Conservation (phyloP, 176 grass and related monocot genomes). For the Triticum dicoccoides region DNA sequence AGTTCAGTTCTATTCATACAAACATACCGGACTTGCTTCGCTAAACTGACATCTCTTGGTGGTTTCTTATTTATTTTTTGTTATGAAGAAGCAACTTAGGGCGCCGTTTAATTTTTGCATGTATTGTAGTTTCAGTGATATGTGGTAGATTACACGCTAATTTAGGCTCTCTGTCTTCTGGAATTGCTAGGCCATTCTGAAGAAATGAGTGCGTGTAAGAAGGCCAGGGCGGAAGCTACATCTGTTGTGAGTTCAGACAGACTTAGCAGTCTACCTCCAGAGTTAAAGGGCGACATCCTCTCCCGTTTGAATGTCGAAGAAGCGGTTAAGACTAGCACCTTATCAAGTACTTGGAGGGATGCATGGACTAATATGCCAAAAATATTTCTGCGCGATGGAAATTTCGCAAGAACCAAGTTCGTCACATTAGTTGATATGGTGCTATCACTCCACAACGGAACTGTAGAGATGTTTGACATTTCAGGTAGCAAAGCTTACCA, state of each 20-base stretch:
- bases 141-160: not conserved
- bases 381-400: not conserved
- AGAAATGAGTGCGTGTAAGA: not conserved
- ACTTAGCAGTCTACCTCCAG: not conserved
- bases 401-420: not conserved
- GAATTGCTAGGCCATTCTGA: not conserved
- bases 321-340: not conserved
- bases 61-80: too few relatives aligned
- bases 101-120: not conserved
- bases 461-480: not conserved
- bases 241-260: not conserved
- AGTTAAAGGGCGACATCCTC: not conserved
- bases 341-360: not conserved
- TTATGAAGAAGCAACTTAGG: not conserved
- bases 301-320: not conserved
- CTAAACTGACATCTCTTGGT: not conserved
- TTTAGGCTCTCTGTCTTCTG: not conserved
- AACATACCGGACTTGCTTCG: not conserved
- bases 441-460: not conserved
- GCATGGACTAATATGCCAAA: not conserved
- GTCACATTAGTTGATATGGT: not conserved
- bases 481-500: not conserved
- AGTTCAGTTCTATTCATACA: not conserved
- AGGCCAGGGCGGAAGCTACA: not conserved
- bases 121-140: not conserved